phyloP scores from a whole-genome alignment of 495 filamentous ascomycete genomes.

The Cercophora samala region DNA sequence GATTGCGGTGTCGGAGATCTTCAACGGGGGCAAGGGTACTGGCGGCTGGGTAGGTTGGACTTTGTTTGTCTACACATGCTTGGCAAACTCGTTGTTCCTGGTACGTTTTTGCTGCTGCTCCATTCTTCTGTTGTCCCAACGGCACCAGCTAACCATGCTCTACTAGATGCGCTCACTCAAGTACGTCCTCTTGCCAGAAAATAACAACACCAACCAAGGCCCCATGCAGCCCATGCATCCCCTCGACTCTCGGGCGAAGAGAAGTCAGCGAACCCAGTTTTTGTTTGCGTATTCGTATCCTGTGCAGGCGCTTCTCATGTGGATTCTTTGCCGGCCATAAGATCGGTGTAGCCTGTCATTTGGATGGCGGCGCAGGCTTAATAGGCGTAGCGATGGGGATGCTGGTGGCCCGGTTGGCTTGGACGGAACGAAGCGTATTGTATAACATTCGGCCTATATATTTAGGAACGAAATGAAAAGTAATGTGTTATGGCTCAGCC shows the following conservation, averaged over 20 bases:
- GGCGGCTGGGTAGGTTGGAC: slow-evolving; percentile 85
- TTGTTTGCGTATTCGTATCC: slow-evolving; percentile 93
- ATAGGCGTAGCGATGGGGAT: not conserved
- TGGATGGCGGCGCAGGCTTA: not conserved
- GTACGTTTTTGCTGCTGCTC: slow-evolving; percentile 48
- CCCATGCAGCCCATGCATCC: slow-evolving; percentile 72
- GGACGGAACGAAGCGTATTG: not conserved
- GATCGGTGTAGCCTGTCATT: not conserved
- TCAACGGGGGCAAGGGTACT: slow-evolving; percentile 73
- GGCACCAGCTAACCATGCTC: slow-evolving; percentile 23
- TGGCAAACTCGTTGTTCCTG: slow-evolving; percentile 93
- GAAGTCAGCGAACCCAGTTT: slow-evolving; percentile 89
- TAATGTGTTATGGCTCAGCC: not conserved
- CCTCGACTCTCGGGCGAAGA: slow-evolving; percentile 63
- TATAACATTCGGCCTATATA: not conserved
- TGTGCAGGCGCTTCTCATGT: slow-evolving; percentile 93
- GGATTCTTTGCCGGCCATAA: slow-evolving; percentile 63
- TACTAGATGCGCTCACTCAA: slow-evolving; percentile 84
- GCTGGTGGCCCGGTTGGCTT: not conserved
- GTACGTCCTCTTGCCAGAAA: slow-evolving; percentile 92
- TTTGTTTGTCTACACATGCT: slow-evolving; percentile 84
- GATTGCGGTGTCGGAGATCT: slow-evolving; percentile 68
- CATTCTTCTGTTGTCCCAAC: not conserved
- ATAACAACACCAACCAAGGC: slow-evolving; percentile 59
- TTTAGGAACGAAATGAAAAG: not conserved